A percentile compares a stretch with the other conserved stretches of the same genome.
These are phyloP conservation scores for Herpetomonas tarakana DNA, from an alignment of 208 protist species.

Conservation along the genomic window DNA sequence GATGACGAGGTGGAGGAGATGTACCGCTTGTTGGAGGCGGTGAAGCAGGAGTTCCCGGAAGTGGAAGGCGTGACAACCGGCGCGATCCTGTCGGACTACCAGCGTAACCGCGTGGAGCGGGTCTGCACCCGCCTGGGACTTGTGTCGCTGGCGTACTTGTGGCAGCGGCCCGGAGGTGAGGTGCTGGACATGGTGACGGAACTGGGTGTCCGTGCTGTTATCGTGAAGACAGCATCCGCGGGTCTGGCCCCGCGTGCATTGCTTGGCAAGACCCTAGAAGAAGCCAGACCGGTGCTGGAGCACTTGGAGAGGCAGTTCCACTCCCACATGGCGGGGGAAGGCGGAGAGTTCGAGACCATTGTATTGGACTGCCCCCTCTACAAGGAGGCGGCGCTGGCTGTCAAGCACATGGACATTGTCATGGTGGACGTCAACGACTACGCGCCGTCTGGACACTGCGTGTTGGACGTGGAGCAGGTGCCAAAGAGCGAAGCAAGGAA, in stretches of 20 bases:
- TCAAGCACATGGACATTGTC: conserved; percentile 38
- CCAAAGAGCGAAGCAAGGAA: conserved; percentile 50
- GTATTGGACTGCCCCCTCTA: conserved; percentile 96
- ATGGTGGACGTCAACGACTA: conserved; percentile 86
- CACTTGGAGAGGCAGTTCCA: conserved; percentile 55
- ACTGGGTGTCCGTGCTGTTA: conserved; percentile 81
- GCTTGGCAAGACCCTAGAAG: conserved; percentile 84
- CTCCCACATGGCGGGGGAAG: conserved; percentile 97
- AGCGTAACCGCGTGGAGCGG: conserved; percentile 96
- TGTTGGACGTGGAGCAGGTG: conserved; percentile 34
- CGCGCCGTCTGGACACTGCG: conserved; percentile 55
- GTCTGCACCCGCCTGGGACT: conserved; percentile 95
- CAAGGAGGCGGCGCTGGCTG: conserved; percentile 21
- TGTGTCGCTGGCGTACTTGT: conserved; percentile 94
- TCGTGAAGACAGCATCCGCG: conserved; percentile 96
- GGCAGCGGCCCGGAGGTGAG: conserved; percentile 90
- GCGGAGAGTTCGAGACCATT: conserved; percentile 99
- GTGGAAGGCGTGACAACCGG: conserved; percentile 95
- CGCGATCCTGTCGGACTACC: conserved; percentile 98
- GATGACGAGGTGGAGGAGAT: conserved; percentile 98
- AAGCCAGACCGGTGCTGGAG: conserved; percentile 63
- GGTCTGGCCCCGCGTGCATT: conserved; percentile 88
- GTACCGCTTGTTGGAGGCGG: conserved; percentile 81
- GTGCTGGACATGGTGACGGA: conserved; percentile 94
- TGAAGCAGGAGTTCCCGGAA: conserved; percentile 87